These are phyloP conservation scores for Rhodotorula kratochvilovae DNA, from an alignment of 768 basidiomycete genomes.

Conservation along the genomic window DNA sequence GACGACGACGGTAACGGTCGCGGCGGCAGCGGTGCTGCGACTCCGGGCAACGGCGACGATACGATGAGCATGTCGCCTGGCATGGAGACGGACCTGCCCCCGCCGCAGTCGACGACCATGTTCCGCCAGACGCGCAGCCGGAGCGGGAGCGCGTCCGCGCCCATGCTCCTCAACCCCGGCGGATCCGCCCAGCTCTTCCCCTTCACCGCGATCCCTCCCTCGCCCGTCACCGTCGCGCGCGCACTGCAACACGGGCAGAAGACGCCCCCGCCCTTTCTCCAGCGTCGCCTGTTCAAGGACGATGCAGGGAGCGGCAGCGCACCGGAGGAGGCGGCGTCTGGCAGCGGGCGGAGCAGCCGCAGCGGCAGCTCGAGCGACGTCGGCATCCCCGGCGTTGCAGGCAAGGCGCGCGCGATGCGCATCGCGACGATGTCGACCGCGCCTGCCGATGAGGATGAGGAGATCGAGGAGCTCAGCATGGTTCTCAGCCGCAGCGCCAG, in stretches of 20 bases:
- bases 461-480: constrained; percentile 24
- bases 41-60: neutral
- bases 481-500: constrained; percentile 28
- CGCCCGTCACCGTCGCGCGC: constrained; percentile 30
- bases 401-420: neutral
- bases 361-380: constrained; percentile 14
- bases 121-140: constrained; percentile 8
- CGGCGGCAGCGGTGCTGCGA: neutral
- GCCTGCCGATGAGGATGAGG: constrained; percentile 23
- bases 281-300: constrained; percentile 32
- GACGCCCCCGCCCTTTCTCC: constrained; percentile 35
- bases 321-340: constrained; percentile 13
- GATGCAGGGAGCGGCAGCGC: neutral
- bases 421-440: constrained; percentile 4
- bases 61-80: constrained; percentile 14
- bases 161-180: constrained; percentile 4
- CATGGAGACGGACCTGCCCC: neutral
- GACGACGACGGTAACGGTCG: neutral
- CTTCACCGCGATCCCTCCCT: constrained; percentile 18
- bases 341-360: constrained; percentile 19
- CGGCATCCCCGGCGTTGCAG: neutral
- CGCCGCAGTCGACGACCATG: neutral
- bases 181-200: neutral
- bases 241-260: constrained; percentile 26
- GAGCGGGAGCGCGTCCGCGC: constrained; percentile 8